These are phyloP conservation scores for Spongospora subterranea DNA, from an alignment of 208 protist species.

Conservation along the genomic window DNA sequence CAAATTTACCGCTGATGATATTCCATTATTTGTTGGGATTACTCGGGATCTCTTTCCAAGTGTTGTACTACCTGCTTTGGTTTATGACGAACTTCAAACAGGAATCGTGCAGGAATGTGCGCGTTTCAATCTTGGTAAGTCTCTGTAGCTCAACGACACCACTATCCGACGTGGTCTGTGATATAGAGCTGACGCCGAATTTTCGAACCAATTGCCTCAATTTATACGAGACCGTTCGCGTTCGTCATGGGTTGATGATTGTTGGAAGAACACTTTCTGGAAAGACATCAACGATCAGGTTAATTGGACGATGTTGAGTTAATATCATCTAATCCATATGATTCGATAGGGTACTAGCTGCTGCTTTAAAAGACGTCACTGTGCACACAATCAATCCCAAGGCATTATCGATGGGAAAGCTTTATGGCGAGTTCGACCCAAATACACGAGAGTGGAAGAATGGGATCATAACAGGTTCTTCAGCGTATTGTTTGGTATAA, in stretches of 20 bases:
- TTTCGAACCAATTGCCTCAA: constrained; percentile 78
- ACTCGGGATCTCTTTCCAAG: constrained; percentile 95
- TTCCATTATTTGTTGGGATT: constrained; percentile 93
- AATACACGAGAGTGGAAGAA: constrained; percentile 91
- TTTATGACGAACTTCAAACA: not conserved
- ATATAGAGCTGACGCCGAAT: not conserved
- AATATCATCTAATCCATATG: not conserved
- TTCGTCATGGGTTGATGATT: constrained; percentile 96
- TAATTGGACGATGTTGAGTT: not conserved
- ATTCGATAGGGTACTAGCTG: not conserved
- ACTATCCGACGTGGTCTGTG: too few relatives aligned
- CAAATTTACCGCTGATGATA: constrained; percentile 82
- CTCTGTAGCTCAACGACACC: not conserved
- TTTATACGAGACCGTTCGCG: constrained; percentile 94
- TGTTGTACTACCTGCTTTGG: not conserved
- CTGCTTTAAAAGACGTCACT: constrained; percentile 60
- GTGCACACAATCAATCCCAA: constrained; percentile 94
- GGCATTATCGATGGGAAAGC: constrained; percentile 95
- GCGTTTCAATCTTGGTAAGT: not conserved
- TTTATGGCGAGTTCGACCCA: constrained; percentile 93
- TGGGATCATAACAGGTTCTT: constrained; percentile 63
- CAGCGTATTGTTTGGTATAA: not conserved
- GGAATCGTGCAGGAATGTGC: not conserved
- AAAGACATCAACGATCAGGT: constrained; percentile 84
- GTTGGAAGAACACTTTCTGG: constrained; percentile 94